Conservation (phyloP, 495 filamentous ascomycete species). For the Xylaria venustula region DNA sequence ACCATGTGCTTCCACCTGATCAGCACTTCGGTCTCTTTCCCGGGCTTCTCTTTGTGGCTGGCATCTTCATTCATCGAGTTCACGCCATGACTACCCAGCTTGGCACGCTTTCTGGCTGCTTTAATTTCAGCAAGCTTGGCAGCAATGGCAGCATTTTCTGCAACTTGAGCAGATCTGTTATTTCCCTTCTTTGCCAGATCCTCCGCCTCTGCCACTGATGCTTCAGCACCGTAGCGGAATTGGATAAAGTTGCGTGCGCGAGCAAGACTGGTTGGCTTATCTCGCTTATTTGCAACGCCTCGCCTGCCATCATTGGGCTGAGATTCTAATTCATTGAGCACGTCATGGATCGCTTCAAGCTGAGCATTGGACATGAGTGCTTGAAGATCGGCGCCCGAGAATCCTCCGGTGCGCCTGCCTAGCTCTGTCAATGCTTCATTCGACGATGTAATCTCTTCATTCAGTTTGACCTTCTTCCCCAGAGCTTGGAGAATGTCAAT, state of each 20-base stretch:
- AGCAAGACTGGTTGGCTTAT: slow-evolving; percentile 32
- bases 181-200: slow-evolving; percentile 32
- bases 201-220: slow-evolving; percentile 42
- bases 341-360: slow-evolving; percentile 92
- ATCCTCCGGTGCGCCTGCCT: slow-evolving; percentile 79
- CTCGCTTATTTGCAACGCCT: slow-evolving; percentile 19
- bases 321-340: slow-evolving; percentile 65
- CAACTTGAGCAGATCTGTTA: slow-evolving; percentile 50
- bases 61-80: slow-evolving; percentile 25
- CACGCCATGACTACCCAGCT: slow-evolving; percentile 47
- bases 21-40: slow-evolving; percentile 60
- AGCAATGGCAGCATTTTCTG: slow-evolving; percentile 69
- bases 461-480: slow-evolving; percentile 72
- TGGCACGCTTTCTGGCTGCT: slow-evolving; percentile 59
- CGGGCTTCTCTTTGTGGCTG: slow-evolving; percentile 33
- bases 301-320: slow-evolving; percentile 26
- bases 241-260: slow-evolving; percentile 63
- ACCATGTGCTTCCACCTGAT: slow-evolving; percentile 86
- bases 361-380: slow-evolving; percentile 95
- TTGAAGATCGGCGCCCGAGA: slow-evolving; percentile 91
- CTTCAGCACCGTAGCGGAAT: slow-evolving; percentile 74
- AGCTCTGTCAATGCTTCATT: slow-evolving; percentile 61
- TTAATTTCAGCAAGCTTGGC: slow-evolving; percentile 75
- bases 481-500: slow-evolving; percentile 84
- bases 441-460: slow-evolving; percentile 53